Percentiles rank a stretch among this genome's conserved stretches.
These are phyloP conservation scores for Ceratobasidium sp. DNA, from an alignment of 1,284 basidiomycete species.

Conservation along the genomic window DNA sequence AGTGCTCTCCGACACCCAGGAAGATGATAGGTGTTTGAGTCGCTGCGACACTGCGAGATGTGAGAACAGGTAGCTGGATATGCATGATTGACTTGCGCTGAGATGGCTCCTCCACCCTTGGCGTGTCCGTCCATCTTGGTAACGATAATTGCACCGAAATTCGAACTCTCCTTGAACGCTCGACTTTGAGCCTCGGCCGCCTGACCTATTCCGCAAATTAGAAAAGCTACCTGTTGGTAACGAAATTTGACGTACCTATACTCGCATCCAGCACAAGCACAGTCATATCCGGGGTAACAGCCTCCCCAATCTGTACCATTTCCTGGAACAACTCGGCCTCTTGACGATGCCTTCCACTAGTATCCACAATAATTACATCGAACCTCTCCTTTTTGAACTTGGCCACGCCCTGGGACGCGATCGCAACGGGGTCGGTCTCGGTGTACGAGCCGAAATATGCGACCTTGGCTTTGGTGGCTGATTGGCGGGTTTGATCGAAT, in stretches of 20 bases:
- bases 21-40: conserved; percentile 99
- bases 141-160: conserved; percentile 98
- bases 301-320: conserved; percentile 95
- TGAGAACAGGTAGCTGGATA: conserved; percentile 39
- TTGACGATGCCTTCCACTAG: conserved; percentile 96
- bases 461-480: conserved; percentile 96
- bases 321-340: conserved; percentile 97
- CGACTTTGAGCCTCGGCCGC: conserved; percentile 95
- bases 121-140: conserved; percentile 99
- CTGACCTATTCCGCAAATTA: too few relatives aligned
- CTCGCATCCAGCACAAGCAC: conserved; percentile 88
- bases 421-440: conserved; percentile 96
- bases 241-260: conserved; percentile 62
- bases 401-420: conserved; percentile 91
- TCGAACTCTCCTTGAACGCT: conserved; percentile 97
- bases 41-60: conserved; percentile 80
- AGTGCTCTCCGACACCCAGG: conserved; percentile 95
- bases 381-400: conserved; percentile 99
- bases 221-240: not conserved
- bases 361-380: conserved; percentile 99
- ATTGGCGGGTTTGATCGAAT: conserved; percentile 96
- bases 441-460: conserved; percentile 99
- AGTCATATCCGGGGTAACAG: conserved; percentile 94
- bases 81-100: conserved; percentile 74
- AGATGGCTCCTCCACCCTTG: conserved; percentile 98